A percentile compares a stretch with the other conserved stretches of the same genome.
These are phyloP conservation scores for Saururus chinensis DNA, from an alignment of 164 flowering plant species.

Conservation along the genomic window DNA sequence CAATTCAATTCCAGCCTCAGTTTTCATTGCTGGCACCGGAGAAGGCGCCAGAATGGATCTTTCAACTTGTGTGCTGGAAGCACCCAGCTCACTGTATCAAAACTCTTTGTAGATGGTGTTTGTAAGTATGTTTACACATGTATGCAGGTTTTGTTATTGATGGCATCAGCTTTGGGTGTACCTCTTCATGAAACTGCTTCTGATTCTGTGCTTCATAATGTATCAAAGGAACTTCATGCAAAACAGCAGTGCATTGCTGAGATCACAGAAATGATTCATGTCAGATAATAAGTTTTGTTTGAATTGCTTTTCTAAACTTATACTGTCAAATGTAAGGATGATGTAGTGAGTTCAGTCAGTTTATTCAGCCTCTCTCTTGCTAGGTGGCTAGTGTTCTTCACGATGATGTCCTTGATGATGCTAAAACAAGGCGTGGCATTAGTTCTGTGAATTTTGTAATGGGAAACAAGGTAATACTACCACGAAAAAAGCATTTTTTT, in stretches of 20 bases:
- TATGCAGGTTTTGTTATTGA: conserved; percentile 75
- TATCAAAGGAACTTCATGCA: conserved; percentile 43
- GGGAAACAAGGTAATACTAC: conserved; percentile 86
- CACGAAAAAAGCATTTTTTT: background rate
- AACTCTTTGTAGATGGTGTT: too few species aligned
- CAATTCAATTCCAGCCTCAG: too few species aligned
- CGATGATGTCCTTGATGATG: conserved; percentile 98
- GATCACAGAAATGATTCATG: conserved; percentile 99
- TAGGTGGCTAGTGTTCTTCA: conserved; percentile 99
- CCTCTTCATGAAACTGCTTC: conserved; percentile 23
- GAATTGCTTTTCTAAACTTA: background rate
- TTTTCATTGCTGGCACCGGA: too few species aligned
- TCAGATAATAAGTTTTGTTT: background rate
- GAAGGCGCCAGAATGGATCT: too few species aligned
- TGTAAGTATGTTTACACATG: background rate
- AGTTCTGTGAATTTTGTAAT: conserved; percentile 80
- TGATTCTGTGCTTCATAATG: conserved; percentile 19
- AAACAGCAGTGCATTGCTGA: conserved; percentile 84
- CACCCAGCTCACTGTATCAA: too few species aligned
- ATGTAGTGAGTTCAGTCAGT: background rate
- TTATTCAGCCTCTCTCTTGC: background rate
- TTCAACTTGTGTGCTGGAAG: too few species aligned
- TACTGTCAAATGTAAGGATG: background rate
- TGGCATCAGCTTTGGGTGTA: conserved; percentile 77
- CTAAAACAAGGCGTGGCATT: conserved; percentile 90